A percentile compares a stretch with the other conserved stretches of the same genome.
Conservation (phyloP, 2,329 filamentous ascomycete species). For the Onygena corvina region DNA sequence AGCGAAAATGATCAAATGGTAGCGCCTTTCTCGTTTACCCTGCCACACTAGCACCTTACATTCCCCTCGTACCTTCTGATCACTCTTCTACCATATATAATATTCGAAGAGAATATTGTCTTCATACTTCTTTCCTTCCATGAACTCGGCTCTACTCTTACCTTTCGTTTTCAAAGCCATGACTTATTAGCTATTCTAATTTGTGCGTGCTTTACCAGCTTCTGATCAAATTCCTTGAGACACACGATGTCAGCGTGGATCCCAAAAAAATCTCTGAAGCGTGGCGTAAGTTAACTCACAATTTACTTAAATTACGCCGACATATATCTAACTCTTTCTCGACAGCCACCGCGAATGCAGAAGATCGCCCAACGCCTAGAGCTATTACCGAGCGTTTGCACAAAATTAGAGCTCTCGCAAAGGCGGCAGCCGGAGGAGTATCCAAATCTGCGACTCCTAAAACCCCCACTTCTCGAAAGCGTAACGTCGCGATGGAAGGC, state of each 20-base stretch:
- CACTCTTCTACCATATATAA: background rate
- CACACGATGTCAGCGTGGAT: constrained; percentile 28
- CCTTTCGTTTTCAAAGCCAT: too few species aligned
- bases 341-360: constrained; percentile 15
- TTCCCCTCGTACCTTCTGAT: background rate
- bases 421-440: constrained; percentile 10
- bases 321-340: background rate
- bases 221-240: constrained; percentile 32
- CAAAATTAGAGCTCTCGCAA: constrained; percentile 21
- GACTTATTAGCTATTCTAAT: background rate
- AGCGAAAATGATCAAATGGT: constrained; percentile 29
- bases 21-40: too few species aligned
- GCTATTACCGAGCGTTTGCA: constrained; percentile 31
- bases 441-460: constrained; percentile 7
- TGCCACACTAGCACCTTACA: too few species aligned
- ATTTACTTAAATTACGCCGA: background rate
- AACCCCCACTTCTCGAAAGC: constrained; percentile 12
- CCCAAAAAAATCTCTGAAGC: constrained; percentile 25
- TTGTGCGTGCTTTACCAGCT: constrained; percentile 25
- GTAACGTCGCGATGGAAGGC: background rate
- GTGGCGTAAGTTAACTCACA: constrained; percentile 30
- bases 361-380: constrained; percentile 26
- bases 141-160: too few species aligned
- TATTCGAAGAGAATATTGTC: background rate
- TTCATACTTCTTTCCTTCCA: background rate